phyloP scores from a whole-genome alignment of 2,329 filamentous ascomycete genomes.

The Lasiodiplodia theobromae region DNA sequence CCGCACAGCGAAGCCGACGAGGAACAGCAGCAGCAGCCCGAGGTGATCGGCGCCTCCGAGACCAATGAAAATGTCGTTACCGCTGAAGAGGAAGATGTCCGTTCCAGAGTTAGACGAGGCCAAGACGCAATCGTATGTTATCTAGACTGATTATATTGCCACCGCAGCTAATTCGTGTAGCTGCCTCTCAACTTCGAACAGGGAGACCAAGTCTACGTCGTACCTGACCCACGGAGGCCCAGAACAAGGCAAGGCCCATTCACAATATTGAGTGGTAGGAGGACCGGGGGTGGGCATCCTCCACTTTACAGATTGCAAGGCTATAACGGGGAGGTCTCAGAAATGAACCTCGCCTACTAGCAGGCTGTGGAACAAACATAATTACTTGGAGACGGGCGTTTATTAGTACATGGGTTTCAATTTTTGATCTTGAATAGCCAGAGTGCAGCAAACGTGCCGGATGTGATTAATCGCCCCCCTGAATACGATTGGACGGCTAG shows the following conservation, averaged over 20 bases:
- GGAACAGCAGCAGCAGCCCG: constrained; percentile 2
- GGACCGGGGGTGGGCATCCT: neutral
- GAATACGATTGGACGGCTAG: neutral
- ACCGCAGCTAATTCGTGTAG: neutral
- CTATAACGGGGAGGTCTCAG: neutral
- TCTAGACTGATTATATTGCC: neutral
- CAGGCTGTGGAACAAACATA: neutral
- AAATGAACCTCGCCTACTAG: neutral
- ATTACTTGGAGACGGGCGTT: neutral
- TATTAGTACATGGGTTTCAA: neutral
- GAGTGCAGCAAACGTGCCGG: neutral
- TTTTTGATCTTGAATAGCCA: neutral
- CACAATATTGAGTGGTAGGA: neutral
- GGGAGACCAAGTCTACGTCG: neutral
- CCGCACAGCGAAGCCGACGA: neutral
- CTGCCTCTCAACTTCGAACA: neutral
- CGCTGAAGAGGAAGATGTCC: neutral
- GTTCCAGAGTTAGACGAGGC: neutral
- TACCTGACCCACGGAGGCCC: neutral
- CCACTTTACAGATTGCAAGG: constrained; percentile 1
- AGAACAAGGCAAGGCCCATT: neutral
- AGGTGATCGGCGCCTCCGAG: constrained; percentile 1
- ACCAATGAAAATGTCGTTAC: neutral
- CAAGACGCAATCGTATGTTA: neutral
- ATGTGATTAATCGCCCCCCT: neutral